Evolutionary conservation across 2,329 filamentous ascomycete genomes (phyloP), one percentile per base, ranked within the genome.

Genomic region (Alternaria sp.): DNA sequence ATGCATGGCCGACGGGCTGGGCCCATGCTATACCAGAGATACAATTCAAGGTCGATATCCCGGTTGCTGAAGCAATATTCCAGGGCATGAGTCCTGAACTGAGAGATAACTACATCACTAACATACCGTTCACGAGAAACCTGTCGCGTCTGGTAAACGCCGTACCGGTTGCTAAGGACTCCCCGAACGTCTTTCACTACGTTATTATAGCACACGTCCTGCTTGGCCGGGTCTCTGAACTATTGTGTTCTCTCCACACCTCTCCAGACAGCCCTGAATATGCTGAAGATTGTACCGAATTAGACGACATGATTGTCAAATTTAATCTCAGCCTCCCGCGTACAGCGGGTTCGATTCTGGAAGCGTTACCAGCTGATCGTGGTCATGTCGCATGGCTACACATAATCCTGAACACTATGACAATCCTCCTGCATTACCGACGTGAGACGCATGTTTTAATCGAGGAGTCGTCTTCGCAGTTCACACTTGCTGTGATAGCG

Each of bases 1-100:
- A 68, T 45, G 62, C 71, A 1, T 79, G 74, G 57, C 61, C 57
- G 12, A 61, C 69, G 15, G 73, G 73, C 0, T 75, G 72, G 72
- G 72, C 74, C 0, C 60, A 66, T 54, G 72, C 71, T 6, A 74
- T 79, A 26, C 62, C 71, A 9, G 77, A 78, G 26, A 61, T 61
- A 9, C 73, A 77, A 15, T 76, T 77, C 62, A 75, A 71, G 55
- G 63, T 78, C n/a, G 68, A 78, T 23, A 62, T 78, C 8, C 76
- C 76, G 5, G 43, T 74, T 6, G 61, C 67, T 4, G 69, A 78
- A 4, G 43, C 59, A 4, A 17, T 61, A 1, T 77, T 78, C 28
- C 73, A 78, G 47, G 32, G 46, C 9, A 62, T 73, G 62, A 66
- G 50, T 12, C 25, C 53, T 4, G 67, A 66, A 2, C 47, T 49